phyloP scores from a whole-genome alignment of 371 early-diverging fungal genomes.

The Mortierella sp. region DNA sequence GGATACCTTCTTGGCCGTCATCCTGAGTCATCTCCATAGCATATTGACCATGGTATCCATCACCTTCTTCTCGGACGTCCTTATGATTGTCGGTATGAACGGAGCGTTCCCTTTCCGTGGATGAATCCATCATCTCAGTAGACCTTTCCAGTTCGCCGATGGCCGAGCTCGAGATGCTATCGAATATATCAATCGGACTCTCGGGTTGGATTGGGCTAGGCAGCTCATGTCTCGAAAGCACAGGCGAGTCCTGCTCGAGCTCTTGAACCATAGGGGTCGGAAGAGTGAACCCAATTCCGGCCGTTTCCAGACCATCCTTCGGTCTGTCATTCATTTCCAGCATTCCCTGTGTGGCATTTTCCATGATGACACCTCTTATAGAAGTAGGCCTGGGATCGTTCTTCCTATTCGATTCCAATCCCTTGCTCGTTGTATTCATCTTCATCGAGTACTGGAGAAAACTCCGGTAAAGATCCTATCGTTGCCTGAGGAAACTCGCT shows the following conservation, averaged over 20 bases:
- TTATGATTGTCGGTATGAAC: neutral
- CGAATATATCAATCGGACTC: constrained; percentile 23
- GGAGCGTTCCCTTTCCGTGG: neutral
- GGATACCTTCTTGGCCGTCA: constrained; percentile 37
- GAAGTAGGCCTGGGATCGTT: neutral
- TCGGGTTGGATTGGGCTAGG: constrained; percentile 20
- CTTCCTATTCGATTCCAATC: neutral
- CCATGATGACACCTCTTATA: neutral
- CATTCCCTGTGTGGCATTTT: neutral
- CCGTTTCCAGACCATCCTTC: neutral
- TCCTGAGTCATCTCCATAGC: constrained; percentile 5
- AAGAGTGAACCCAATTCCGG: constrained; percentile 13
- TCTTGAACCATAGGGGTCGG: constrained; percentile 5
- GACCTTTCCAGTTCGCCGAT: neutral
- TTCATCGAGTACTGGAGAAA: constrained; percentile 11
- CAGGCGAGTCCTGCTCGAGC: constrained; percentile 7
- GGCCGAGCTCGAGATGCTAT: constrained; percentile 13
- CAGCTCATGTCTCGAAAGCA: constrained; percentile 5
- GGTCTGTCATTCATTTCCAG: neutral
- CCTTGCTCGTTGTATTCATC: constrained; percentile 7
- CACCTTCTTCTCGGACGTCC: too few relatives aligned
- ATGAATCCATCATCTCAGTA: constrained; percentile 1
- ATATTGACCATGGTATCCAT: neutral
- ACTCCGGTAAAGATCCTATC: constrained; percentile 19
- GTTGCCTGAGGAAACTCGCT: constrained; percentile 8